Evolutionary conservation across 768 basidiomycete genomes (phyloP), one percentile per base, ranked within the genome.

Genomic region (Suillus weaverae): DNA sequence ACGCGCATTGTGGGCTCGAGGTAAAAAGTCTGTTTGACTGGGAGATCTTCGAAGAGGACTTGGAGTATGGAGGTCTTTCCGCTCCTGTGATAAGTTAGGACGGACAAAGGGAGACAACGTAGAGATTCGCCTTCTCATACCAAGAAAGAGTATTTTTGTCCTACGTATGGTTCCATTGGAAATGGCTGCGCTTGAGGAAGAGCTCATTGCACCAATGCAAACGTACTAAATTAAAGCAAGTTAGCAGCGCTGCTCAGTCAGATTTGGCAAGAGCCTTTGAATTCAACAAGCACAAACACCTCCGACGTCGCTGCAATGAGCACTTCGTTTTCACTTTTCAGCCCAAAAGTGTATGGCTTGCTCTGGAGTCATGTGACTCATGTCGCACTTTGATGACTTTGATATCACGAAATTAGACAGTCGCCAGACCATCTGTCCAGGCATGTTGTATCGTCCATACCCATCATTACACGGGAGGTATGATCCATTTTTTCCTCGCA

Each of bases 1-100:
- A 92, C 83, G 61, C 89, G 86, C 77, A 89, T 89, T 1, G 94
- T 95, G 2, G 92, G 87, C 71, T 97, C 95, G 68, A 97, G 85
- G 78, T 89, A 97, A 72, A 97, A 93, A 0, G 93, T 89, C 68
- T 97, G 89, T 71, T 92, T 95, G 0, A 92, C 85, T 0, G 88
- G 83, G 53, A 95, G 80, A 67, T 88, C 82, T 69, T 95, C 89
- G 81, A 99, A 97, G n/a, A 97, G 84, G 39, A 96, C 93, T 75
- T 95, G 88, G 70, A 90, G 86, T 61, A 95, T 93, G 22, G 92
- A 95, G 41, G 95, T 92, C 76, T 97, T 99, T 65, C 96, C 96
- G 64, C 91, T 90, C 79, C 95, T 96, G 72, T 18, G 48, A 62
- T 36, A 53, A 61, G 30, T 57, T 59, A 64, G 63, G 62, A 64